Base-by-base conservation (phyloP, 225 moss, liverwort and hornwort genomes). In the Sphagnum contortum region DNA sequence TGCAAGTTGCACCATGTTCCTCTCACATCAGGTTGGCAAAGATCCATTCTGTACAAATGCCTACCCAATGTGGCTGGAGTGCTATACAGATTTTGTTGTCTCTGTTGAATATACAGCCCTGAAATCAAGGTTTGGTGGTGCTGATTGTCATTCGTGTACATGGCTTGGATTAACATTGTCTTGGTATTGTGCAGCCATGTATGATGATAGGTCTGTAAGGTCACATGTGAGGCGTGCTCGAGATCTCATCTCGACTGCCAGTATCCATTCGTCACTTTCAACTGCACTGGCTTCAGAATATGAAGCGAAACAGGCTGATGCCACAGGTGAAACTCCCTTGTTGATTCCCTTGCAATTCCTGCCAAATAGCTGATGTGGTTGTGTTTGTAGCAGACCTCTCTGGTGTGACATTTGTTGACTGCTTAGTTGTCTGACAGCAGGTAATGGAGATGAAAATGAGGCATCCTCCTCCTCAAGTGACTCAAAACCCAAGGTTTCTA, bases 191-290 rank as follows among this genome's bases (percentile, higher is more conserved):
- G 66, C 81, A 94, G 91, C 91, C 57, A 71, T 86, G 82, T 94
- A 89, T 69, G 91, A 94, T 79, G 94, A 94, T 67, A 85, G 94
- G 74, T 87, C 91, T 74, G 94, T 94, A 14, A 81, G 94, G 76
- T 86, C 89, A 7, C 94, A 94, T 69, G 91, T 91, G 47, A 79
- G 94, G 62, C 89, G 89, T 12, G 88, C 88, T 9, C 74, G 94
- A 64, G 94, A 94, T 57, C 73, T 94, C 14, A 77, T 94, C 65
- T 94, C 91, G 47, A 89, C 89, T 5, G 82, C 83, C 50, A 81
- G 71, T 73, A 69, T 91, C 29, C 94, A 94, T 79, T 89, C 87
- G 60, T 94, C 94, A 51, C 84, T 94, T n/a, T 94, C 94, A 63
- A 94, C 94, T 59, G 89, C 91, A 60, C 87, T 94, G 47, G 89